Conservation (phyloP, 495 filamentous ascomycete genomes). For the Penicillium odoratum region DNA sequence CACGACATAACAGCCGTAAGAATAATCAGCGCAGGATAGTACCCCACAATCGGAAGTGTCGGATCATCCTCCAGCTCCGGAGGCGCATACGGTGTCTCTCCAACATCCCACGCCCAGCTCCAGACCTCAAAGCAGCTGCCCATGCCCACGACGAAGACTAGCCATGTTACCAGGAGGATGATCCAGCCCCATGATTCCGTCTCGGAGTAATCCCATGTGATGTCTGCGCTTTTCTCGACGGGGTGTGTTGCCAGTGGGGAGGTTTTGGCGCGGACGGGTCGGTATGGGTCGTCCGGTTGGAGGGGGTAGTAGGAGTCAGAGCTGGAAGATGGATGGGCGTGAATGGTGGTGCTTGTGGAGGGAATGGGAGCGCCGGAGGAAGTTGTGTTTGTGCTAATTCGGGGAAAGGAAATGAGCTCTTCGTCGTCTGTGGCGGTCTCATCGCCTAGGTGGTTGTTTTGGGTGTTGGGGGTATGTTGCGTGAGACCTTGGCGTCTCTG, state of each 20-base stretch:
- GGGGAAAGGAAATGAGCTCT: slow-evolving; percentile 62
- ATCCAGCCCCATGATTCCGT: slow-evolving; percentile 98
- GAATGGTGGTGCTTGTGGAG: slow-evolving; percentile 19
- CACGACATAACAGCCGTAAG: slow-evolving; percentile 94
- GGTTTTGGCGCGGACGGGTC: slow-evolving; percentile 53
- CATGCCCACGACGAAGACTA: slow-evolving; percentile 94
- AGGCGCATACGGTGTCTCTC: slow-evolving; percentile 91
- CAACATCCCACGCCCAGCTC: slow-evolving; percentile 99
- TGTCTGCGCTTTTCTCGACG: slow-evolving; percentile 39
- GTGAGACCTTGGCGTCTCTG: slow-evolving; percentile 32
- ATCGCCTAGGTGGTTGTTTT: slow-evolving; percentile 55
- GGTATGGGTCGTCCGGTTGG: slow-evolving; percentile 32
- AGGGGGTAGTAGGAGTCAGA: slow-evolving; percentile 69
- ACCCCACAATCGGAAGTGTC: slow-evolving; percentile 90
- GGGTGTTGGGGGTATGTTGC: slow-evolving; percentile 36
- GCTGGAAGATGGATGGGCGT: slow-evolving; percentile 53
- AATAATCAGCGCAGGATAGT: slow-evolving; percentile 93
- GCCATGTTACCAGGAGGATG: slow-evolving; percentile 83
- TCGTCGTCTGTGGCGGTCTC: slow-evolving; percentile 80
- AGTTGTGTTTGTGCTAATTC: slow-evolving; percentile 24
- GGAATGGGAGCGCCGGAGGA: slow-evolving; percentile 30
- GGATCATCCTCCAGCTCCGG: slow-evolving; percentile 91
- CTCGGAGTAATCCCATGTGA: slow-evolving; percentile 80
- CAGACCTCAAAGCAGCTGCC: slow-evolving; percentile 95
- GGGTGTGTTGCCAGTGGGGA: slow-evolving; percentile 56